Evolutionary conservation across 441 rosid genomes (phyloP).

Genomic region (Corymbia citriodora): DNA sequence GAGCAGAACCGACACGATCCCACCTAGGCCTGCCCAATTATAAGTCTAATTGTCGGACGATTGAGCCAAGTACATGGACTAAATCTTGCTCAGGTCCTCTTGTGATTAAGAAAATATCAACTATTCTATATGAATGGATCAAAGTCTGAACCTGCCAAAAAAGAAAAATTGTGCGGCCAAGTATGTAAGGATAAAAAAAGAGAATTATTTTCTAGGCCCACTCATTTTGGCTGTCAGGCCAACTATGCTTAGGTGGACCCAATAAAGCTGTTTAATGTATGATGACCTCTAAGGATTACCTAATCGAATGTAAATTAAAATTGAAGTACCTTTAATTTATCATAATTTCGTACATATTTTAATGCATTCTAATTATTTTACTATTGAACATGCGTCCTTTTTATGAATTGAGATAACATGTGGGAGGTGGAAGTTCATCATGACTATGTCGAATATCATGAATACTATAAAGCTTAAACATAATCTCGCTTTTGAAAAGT

Average conservation of each 20-base stretch:
- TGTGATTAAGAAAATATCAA: no score
- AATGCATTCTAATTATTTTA: not conserved
- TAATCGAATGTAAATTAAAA: not conserved
- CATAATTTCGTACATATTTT: not conserved
- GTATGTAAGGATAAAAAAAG: not conserved
- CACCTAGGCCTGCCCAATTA: not conserved
- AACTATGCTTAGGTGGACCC: no score
- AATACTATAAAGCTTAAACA: not conserved
- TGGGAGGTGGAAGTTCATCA: not conserved
- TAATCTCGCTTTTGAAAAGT: not conserved
- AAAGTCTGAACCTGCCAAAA: not conserved
- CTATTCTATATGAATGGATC: not conserved
- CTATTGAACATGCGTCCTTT: not conserved
- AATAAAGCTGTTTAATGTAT: not conserved
- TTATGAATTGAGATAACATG: not conserved
- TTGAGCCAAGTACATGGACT: not conserved
- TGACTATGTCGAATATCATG: not conserved
- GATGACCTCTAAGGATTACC: not conserved
- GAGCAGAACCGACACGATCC: accelerated
- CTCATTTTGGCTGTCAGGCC: no score
- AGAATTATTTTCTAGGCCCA: no score
- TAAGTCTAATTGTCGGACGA: not conserved
- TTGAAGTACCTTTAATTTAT: not conserved
- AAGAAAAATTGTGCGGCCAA: not conserved
- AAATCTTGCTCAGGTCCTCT: not conserved